A percentile compares a stretch with the other conserved stretches of the same genome.
Conservation (phyloP, 2,329 filamentous ascomycete species). For the Verticillium isaacii region DNA sequence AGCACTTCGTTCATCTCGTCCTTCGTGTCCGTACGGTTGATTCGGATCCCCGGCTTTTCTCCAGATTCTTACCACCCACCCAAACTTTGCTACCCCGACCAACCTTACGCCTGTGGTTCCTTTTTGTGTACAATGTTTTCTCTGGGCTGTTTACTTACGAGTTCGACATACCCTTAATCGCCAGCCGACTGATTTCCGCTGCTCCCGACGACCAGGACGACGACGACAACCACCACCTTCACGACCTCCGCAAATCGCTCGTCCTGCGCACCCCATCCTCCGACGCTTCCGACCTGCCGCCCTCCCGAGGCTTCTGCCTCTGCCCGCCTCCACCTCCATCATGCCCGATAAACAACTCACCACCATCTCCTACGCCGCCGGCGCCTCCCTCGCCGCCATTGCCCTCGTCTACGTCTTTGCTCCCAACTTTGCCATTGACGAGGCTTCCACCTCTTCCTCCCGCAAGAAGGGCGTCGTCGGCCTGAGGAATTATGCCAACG, state of each 20-base stretch:
- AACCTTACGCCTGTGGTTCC: not conserved
- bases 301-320: not conserved
- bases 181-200: not conserved
- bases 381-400: conserved; percentile 89
- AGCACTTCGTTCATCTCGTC: not conserved
- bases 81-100: not conserved
- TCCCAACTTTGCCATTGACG: conserved; percentile 93
- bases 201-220: not conserved
- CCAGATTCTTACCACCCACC: not conserved
- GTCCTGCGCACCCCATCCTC: not conserved
- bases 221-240: not conserved
- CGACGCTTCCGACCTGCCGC: not conserved
- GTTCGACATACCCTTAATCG: not conserved
- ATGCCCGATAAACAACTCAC: conserved; percentile 83
- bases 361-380: conserved; percentile 88
- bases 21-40: not conserved
- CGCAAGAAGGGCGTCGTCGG: conserved; percentile 88
- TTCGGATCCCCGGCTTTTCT: not conserved
- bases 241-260: not conserved
- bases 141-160: not conserved
- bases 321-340: conserved; percentile 5
- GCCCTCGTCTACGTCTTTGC: conserved; percentile 96
- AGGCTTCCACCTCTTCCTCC: conserved; percentile 64
- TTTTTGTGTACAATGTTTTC: not conserved
- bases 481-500: conserved; percentile 85